Evolutionary conservation across 306 rosid genomes (phyloP), one percentile per base, ranked within the genome.

Genomic region (Comarum palustre): DNA sequence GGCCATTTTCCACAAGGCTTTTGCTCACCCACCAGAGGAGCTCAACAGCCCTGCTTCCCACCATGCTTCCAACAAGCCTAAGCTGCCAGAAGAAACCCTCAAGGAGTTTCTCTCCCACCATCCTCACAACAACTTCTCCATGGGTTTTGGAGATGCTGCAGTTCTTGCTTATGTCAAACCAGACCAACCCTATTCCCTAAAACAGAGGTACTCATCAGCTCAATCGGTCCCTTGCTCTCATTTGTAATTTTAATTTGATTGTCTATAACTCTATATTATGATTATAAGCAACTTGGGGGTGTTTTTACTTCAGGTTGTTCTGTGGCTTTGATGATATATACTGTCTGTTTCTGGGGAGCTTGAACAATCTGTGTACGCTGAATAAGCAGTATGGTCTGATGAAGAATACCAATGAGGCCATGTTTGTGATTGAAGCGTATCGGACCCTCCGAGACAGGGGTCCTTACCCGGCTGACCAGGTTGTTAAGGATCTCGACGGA

Each of bases 391-490:
- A 91, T 68, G 99, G 99, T 19, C 66, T 95, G 12, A 70, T 93
- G 14, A 95, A 91, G 84, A 51, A 83, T 8, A 63, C 84, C 4
- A 80, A 87, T 52, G 99, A 91, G 74, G 96, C 99, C 83, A 82
- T 95, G 90, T 81, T 94, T 83, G 87, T 94, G 74, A 94, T 87
- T 19, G 97, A 91, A 83, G 99, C 99, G 60, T 95, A 91, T 47
- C 83, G 82, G 77, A 91, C 99, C 32, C 97, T 95, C 0, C 81
- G 97, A 0, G 99, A 95, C 81, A 69, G 99, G 8, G 97, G 99
- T 69, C 99, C 99, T 6, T 95, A 95, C 77, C 99, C 99, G 0
- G 96, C 97, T 25, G 99, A 94, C 72, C 99, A 91, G 74, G 99
- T 94, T 73, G 84, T 94, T 1, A 94, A 94, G 86, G 99, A 86